These are phyloP conservation scores for Thalia dealbata DNA, from an alignment of 176 grass and related monocot genomes.

Conservation along the genomic window DNA sequence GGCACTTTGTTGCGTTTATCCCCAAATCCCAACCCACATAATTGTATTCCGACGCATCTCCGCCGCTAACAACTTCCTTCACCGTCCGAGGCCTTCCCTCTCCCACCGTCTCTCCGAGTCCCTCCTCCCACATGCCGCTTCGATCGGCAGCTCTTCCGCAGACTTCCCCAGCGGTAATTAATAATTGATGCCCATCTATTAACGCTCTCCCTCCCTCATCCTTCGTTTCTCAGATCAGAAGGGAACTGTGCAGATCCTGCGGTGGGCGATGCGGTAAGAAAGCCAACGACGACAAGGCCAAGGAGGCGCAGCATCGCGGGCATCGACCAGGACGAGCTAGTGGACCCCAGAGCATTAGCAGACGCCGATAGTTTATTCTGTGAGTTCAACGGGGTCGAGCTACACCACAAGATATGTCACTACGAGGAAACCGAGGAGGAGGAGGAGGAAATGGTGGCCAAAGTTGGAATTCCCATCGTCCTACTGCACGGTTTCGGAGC, in stretches of 20 bases:
- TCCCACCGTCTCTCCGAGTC: background rate
- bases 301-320: constrained; percentile 47
- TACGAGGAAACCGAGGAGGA: constrained; percentile 16
- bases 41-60: background rate
- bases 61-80: background rate
- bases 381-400: constrained; percentile 53
- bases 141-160: background rate
- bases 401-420: constrained; percentile 76
- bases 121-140: constrained; percentile 1
- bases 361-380: constrained; percentile 79
- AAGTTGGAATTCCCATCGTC: constrained; percentile 37
- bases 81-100: background rate
- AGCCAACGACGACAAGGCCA: background rate
- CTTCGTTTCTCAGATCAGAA: background rate
- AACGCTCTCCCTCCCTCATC: background rate
- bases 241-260: background rate
- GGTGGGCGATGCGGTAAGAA: background rate
- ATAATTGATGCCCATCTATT: background rate
- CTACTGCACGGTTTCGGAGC: constrained; percentile 85
- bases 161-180: constrained; percentile 1
- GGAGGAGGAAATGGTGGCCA: background rate
- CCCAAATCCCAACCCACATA: background rate
- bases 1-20: background rate
- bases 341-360: constrained; percentile 49
- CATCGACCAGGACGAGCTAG: constrained; percentile 67